Percentiles rank a stretch among this genome's conserved stretches.
Evolutionary conservation across 2,329 filamentous ascomycete genomes (phyloP).

Genomic region (Mycogone perniciosa): DNA sequence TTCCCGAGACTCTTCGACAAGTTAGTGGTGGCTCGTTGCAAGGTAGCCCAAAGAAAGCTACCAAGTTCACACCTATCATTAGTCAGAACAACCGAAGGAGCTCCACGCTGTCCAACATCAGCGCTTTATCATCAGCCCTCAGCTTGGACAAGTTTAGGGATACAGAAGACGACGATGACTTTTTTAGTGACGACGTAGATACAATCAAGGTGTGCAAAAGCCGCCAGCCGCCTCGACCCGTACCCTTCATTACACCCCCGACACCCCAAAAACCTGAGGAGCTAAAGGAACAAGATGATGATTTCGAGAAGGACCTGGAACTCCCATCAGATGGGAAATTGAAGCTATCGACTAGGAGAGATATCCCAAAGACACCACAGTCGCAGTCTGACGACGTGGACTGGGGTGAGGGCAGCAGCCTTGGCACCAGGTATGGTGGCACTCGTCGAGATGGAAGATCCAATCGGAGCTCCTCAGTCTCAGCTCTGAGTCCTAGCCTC

Average conservation of each 20-base stretch:
- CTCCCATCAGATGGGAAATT: constrained; percentile 61
- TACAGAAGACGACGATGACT: constrained; percentile 54
- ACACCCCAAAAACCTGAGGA: constrained; percentile 43
- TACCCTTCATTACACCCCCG: constrained; percentile 50
- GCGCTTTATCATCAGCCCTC: constrained; percentile 38
- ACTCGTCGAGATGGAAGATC: constrained; percentile 75
- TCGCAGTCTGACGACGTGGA: constrained; percentile 71
- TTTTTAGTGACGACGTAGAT: constrained; percentile 56
- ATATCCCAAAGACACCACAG: constrained; percentile 58
- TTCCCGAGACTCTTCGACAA: constrained; percentile 63
- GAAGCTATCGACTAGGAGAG: constrained; percentile 54
- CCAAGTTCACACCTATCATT: constrained; percentile 20
- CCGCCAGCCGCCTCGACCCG: constrained; percentile 43
- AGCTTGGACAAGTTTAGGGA: constrained; percentile 61
- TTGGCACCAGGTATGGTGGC: constrained; percentile 84
- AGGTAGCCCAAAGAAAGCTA: constrained; percentile 44
- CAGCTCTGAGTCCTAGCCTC: constrained; percentile 85
- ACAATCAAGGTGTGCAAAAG: constrained; percentile 65
- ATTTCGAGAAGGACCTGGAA: constrained; percentile 68
- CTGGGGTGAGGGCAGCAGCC: constrained; percentile 89
- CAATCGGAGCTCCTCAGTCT: constrained; percentile 77
- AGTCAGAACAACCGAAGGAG: constrained; percentile 25
- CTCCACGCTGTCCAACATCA: constrained; percentile 28
- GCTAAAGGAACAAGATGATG: constrained; percentile 44
- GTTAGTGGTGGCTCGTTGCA: constrained; percentile 52